These are phyloP conservation scores for Mortierella alpina DNA, from an alignment of 192 early-diverging fungal species.

Conservation along the genomic window DNA sequence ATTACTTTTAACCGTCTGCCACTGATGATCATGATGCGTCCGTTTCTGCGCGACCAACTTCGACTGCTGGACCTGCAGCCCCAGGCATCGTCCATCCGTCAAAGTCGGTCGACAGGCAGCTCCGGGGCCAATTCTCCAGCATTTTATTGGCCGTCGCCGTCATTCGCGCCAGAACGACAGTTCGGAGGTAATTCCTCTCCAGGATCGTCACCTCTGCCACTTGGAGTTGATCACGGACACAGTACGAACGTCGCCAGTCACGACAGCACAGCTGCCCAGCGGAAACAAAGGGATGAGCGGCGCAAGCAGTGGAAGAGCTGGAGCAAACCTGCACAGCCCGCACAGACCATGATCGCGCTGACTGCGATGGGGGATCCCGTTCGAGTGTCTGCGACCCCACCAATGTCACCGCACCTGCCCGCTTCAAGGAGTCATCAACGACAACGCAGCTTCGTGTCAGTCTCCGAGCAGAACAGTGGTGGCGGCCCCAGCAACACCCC, in stretches of 20 bases:
- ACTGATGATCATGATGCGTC: constrained; percentile 57
- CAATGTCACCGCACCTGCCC: constrained; percentile 18
- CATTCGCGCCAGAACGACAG: background rate
- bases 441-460: constrained; percentile 12
- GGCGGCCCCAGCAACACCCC: constrained; percentile 1
- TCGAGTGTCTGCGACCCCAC: background rate
- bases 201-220: constrained; percentile 16
- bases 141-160: constrained; percentile 27
- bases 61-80: constrained; percentile 20
- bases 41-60: constrained; percentile 56
- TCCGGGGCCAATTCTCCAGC: constrained; percentile 28
- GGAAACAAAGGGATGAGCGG: constrained; percentile 22
- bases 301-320: constrained; percentile 61
- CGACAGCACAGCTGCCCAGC: background rate
- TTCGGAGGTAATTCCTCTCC: constrained; percentile 9
- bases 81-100: background rate
- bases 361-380: constrained; percentile 17
- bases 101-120: constrained; percentile 20
- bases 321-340: constrained; percentile 44
- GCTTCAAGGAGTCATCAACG: background rate
- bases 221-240: background rate
- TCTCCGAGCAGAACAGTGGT: constrained; percentile 9
- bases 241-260: constrained; percentile 1
- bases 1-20: constrained; percentile 60
- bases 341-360: constrained; percentile 22